Base-by-base conservation (phyloP, 2,329 filamentous ascomycete genomes). In the Daldinia sp. region DNA sequence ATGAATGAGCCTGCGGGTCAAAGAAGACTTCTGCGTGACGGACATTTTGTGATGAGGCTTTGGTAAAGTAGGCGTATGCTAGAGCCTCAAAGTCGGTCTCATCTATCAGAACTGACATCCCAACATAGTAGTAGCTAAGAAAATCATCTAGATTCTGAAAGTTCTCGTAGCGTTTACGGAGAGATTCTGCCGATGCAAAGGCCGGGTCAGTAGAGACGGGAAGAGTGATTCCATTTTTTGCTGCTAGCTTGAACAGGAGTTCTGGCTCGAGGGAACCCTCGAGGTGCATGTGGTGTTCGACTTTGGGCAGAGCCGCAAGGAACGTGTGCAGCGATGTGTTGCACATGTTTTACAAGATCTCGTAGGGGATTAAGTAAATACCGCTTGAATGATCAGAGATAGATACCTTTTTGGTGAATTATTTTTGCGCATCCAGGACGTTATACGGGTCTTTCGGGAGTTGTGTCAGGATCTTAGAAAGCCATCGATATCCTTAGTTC, bases 281-380 rank as follows among this genome's bases (percentile, higher is more conserved):
- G 37, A 95, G 85, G 77, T 95, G 92, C 60, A 94, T 87, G 80
- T 94, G 92, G 76, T 94, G 92, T 78, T 95, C 92, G 80, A 90
- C 92, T 83, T 94, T 94, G 70, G 92, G 92, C 33, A 94, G 86
- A 35, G 85, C 85, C 58, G 82, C 79, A 41, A 94, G 84, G 77
- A 93, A 89, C 46, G 82, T 78, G 79, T 89, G 88, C 58, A 88
- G 79, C 13, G 80, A 74, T 39, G 82, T 81, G 74, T 86, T 81
- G 79, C 88, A 90, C 87, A 90, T 90, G 23, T 60, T 60, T 56
- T 30, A 46, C 28, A 9, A 10, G 3, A 4, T 15, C 35, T 39
- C 12, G 35, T 39, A 39, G 13, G 33, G 6, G 12, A 48, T 30
- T 3, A 33, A 30, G 0, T 12, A 33, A 18, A 18, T 12, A 33